Evolutionary conservation across 371 early-diverging fungal genomes (phyloP).

Genomic region (Mortierella sp.): DNA sequence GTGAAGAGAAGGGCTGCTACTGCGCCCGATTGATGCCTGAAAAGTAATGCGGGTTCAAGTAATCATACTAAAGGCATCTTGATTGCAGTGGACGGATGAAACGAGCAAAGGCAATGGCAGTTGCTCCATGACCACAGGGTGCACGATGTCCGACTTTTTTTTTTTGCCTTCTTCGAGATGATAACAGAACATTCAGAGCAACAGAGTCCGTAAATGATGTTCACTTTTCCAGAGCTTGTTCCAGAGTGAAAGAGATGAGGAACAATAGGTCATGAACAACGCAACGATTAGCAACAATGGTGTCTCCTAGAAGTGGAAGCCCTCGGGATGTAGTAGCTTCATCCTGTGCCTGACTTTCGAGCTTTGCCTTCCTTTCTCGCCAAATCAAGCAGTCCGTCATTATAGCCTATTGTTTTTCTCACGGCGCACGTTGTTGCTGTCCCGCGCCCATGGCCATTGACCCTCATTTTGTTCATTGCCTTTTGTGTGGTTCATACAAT

Average conservation of each 20-base stretch:
- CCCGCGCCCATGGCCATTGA: neutral
- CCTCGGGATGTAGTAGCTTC: neutral
- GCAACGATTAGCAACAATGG: too few species aligned
- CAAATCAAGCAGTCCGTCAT: conserved; percentile 7
- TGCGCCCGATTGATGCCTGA: neutral
- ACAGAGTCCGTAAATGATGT: too few species aligned
- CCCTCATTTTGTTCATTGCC: neutral
- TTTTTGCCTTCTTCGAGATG: too few species aligned
- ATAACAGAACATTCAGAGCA: too few species aligned
- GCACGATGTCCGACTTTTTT: too few species aligned
- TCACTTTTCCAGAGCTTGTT: too few species aligned
- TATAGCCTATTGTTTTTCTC: neutral
- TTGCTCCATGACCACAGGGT: too few species aligned
- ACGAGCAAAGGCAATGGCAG: too few species aligned
- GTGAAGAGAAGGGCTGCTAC: neutral
- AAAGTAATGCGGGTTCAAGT: neutral
- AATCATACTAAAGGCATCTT: neutral
- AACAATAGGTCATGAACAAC: too few species aligned
- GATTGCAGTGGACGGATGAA: neutral
- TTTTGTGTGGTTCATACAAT: neutral
- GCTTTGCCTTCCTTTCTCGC: neutral
- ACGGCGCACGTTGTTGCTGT: conserved; percentile 5
- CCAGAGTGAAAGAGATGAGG: too few species aligned
- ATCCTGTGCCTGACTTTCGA: neutral
- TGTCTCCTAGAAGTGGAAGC: too few species aligned